These are phyloP conservation scores for Cornus suecica DNA, from an alignment of 148 eudicot genomes.

Conservation along the genomic window DNA sequence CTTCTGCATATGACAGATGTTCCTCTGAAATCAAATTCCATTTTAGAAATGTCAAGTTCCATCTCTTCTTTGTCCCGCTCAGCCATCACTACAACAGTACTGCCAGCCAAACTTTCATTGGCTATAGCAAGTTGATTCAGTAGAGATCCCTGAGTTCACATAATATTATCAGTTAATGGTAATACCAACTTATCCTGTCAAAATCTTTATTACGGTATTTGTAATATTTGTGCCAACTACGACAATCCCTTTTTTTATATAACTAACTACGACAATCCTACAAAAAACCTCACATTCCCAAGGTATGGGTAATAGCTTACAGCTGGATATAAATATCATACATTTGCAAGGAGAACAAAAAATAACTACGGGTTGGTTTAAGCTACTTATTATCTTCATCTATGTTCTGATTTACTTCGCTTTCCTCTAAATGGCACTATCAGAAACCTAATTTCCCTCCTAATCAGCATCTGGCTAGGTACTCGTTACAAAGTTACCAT, in stretches of 20 bases:
- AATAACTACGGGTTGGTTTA: neutral
- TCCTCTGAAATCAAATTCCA: slow-evolving; percentile 65
- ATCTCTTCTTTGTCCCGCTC: slow-evolving; percentile 63
- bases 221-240: no score
- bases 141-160: slow-evolving; percentile 40
- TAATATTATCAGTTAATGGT: neutral
- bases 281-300: neutral
- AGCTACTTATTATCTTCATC: neutral
- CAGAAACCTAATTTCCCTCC: neutral
- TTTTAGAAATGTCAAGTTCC: slow-evolving; percentile 58
- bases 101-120: slow-evolving; percentile 56
- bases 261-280: no score
- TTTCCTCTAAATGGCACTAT: neutral
- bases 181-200: neutral
- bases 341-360: neutral
- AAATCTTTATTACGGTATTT: no score
- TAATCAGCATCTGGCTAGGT: neutral
- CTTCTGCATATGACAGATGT: slow-evolving; percentile 68
- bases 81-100: slow-evolving; percentile 55
- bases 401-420: neutral
- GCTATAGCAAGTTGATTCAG: slow-evolving; percentile 61
- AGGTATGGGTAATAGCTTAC: neutral
- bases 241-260: no score
- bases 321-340: neutral
- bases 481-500: neutral